Base-by-base conservation (phyloP, 2,329 filamentous ascomycete species). In the Aspergillus pseudoglaucus region DNA sequence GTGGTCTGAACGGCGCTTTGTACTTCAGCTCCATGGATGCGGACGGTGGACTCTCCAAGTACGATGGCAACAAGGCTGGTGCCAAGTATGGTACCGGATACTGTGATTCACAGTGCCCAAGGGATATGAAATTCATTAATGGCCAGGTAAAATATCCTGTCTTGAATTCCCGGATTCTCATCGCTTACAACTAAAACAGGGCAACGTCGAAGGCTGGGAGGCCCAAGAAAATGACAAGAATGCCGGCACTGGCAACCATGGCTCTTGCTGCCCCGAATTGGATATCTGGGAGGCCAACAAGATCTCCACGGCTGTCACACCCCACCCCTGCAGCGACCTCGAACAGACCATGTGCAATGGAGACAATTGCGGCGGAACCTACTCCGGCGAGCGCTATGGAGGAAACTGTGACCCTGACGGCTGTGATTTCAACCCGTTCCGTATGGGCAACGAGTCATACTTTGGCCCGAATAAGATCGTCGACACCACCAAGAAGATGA, bases 391-490 rank as follows among this genome's bases (percentile, higher is more conserved):
- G 55, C 79, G 82, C 54, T 85, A 85, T 63, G 68, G 59, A 35
- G 81, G 82, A 46, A 66, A 76, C 52, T 86, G 83, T 64, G 83
- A 86, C 65, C 79, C 81, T 55, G 81, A 84, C 60, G 83, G 83
- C n/a, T 87, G 83, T 62, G 83, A 85, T 64, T 85, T 83, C 76
- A 85, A 85, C 75, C 62, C 75, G 40, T 86, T 81, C 76, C 81
- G 83, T 62, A 74, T 80, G 74, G 83, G 83, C 53, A 75, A 81
- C 68, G 71, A 71, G 45, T 69, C 70, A 62, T 87, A 84, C 73
- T 86, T 82, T 70, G 83, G 82, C 50, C 67, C 74, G 2, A 71
- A 73, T 55, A 71, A 71, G 59, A 81, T 72, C 45, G 69, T 86
- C 54, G 77, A 85, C 63, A 83, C 81, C 45, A 74, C 61, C 47